Percentiles rank a stretch among this genome's conserved stretches.
phyloP scores from a whole-genome alignment of 2,329 filamentous ascomycete species.

The Microdochium trichocladiopsis region DNA sequence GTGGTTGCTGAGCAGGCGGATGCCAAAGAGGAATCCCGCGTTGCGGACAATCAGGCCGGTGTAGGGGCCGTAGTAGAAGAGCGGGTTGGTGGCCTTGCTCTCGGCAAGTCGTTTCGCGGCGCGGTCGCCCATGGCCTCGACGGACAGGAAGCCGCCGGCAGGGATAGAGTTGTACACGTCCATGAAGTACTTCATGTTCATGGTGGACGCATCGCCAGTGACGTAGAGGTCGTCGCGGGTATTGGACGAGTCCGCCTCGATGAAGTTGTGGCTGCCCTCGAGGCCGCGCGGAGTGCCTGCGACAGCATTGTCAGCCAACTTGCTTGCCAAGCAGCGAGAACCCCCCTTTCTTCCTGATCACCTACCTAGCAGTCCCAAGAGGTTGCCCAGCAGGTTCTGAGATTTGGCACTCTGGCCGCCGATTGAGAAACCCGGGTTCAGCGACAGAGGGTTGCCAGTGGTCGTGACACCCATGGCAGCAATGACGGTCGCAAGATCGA shows the following conservation, averaged over 20 bases:
- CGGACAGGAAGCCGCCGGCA: constrained; percentile 26
- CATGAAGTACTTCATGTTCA: constrained; percentile 45
- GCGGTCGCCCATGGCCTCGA: constrained; percentile 33
- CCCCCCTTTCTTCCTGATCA: too few species aligned
- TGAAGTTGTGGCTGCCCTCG: constrained; percentile 44
- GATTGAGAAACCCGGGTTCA: constrained; percentile 43
- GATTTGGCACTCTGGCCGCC: constrained; percentile 31
- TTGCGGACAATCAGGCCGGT: constrained; percentile 41
- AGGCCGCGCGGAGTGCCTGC: constrained; percentile 37
- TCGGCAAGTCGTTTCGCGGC: constrained; percentile 36
- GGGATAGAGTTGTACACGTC: constrained; percentile 32
- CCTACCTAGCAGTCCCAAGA: constrained; percentile 32
- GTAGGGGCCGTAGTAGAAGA: constrained; percentile 47
- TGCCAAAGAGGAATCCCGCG: constrained; percentile 42
- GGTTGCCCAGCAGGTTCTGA: constrained; percentile 32
- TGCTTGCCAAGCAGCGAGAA: background rate
- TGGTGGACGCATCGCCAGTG: constrained; percentile 38
- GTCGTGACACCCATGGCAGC: constrained; percentile 39
- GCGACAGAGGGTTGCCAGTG: constrained; percentile 40
- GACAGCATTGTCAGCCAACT: constrained; percentile 3
- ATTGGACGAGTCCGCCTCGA: constrained; percentile 45
- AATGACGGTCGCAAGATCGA: constrained; percentile 32
- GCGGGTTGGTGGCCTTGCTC: constrained; percentile 40
- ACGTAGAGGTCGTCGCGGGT: constrained; percentile 46
- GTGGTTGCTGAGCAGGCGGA: constrained; percentile 35